Evolutionary conservation across 768 basidiomycete species (phyloP).

Genomic region (Nidularia sp.): DNA sequence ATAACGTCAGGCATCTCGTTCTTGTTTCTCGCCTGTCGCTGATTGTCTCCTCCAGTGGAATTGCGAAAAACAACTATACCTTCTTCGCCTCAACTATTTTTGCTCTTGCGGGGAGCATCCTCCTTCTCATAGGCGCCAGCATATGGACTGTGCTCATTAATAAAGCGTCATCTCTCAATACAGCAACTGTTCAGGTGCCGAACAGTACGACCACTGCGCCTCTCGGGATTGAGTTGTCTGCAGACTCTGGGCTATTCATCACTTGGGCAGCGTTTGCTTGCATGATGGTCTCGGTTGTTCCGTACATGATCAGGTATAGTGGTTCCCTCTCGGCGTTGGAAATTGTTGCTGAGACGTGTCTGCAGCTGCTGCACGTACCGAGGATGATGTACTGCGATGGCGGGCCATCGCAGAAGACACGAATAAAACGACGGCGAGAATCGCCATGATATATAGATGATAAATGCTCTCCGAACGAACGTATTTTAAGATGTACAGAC

Average conservation of each 20-base stretch:
- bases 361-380: slow-evolving; percentile 77
- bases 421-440: slow-evolving; percentile 2
- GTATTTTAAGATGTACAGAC: background rate
- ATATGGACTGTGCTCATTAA: slow-evolving; percentile 79
- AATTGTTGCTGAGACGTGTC: background rate
- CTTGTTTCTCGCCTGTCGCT: slow-evolving; percentile 5
- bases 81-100: slow-evolving; percentile 67
- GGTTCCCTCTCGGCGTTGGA: background rate
- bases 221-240: slow-evolving; percentile 61
- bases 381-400: slow-evolving; percentile 34
- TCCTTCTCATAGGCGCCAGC: slow-evolving; percentile 64
- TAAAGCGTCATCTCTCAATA: slow-evolving; percentile 58
- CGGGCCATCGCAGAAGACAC: slow-evolving; percentile 12
- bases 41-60: slow-evolving; percentile 43
- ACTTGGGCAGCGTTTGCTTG: slow-evolving; percentile 75
- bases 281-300: slow-evolving; percentile 60
- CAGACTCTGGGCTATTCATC: slow-evolving; percentile 60
- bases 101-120: slow-evolving; percentile 53
- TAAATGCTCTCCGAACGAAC: background rate
- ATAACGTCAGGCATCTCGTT: slow-evolving; percentile 47
- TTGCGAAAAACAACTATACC: slow-evolving; percentile 58
- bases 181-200: slow-evolving; percentile 29
- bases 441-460: no score
- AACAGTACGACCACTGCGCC: slow-evolving; percentile 23
- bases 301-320: slow-evolving; percentile 74